Evolutionary conservation across 2,329 filamentous ascomycete species (phyloP), one percentile per base, ranked within the genome.

Genomic region (Colletotrichum tanaceti): DNA sequence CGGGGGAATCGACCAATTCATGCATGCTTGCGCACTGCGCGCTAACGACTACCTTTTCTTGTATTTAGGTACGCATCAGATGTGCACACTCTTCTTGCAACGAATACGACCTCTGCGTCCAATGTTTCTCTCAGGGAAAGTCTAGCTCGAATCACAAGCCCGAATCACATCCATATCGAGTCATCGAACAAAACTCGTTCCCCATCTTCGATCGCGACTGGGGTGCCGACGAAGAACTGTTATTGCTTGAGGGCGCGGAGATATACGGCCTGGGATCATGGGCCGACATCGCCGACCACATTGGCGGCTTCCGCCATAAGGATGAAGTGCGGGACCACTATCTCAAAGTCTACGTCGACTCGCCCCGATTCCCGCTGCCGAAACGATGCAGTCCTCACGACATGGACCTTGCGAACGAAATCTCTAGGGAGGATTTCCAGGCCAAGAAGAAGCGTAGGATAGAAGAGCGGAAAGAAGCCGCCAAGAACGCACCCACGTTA

Each of bases 111-210:
- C 90, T 99, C 60, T 99, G 96, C 78, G 96, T 99, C 44, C 91
- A 93, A 62, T 99, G 96, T 81, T 99, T 99, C 79, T 87, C 93
- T 41, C 90, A 91, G 72, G 95, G 93, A 71, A 89, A 93, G 74
- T 85, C 87, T 53, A 93, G 93, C 71, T 92, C 93, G 74, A 90
- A 92, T 64, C 96, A 99, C 79, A 90, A 97, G 73, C 95, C 96
- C 9, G 87, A 90, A 5, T 92, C 92, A 14, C 96, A 99, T 80
- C 85, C 93, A 16, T 99, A 91, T 79, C 91, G 93, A 71, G 96
- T 99, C 41, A 98, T 99, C 72, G 96, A 99, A 79, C 96, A 98
- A 76, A 97, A 99, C 77, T 98, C 95, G 0, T 97, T 99, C 58
- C 96, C 96, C 1, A 98, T 99, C 67, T 99, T 97, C 75, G 91